phyloP scores from a whole-genome alignment of 306 rosid species.

The Gillenia trifoliata region DNA sequence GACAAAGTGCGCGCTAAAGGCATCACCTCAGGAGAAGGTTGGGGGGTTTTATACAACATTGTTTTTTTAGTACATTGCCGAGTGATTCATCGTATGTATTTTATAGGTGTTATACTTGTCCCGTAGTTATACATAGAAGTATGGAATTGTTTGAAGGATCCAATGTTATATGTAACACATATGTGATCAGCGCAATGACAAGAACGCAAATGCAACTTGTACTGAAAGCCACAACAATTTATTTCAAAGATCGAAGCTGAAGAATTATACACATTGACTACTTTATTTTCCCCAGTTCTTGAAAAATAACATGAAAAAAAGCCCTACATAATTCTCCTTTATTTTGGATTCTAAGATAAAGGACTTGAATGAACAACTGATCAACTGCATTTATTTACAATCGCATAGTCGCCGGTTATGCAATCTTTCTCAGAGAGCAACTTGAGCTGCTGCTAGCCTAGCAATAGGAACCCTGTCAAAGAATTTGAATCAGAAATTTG shows the following conservation, averaged over 20 bases:
- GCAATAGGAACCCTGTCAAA: slow-evolving; percentile 89
- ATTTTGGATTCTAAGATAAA: not conserved
- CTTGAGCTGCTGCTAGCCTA: slow-evolving; percentile 97
- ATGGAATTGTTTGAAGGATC: not conserved
- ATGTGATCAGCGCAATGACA: not conserved
- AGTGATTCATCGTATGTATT: not conserved
- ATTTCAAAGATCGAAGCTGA: not conserved
- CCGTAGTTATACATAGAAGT: not conserved
- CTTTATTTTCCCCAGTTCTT: not conserved
- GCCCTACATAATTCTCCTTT: not conserved
- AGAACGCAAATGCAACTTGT: not conserved
- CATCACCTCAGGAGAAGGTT: too few relatives aligned
- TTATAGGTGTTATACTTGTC: not conserved
- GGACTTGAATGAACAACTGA: not conserved
- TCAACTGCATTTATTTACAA: slow-evolving; percentile 1
- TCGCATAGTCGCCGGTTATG: not conserved
- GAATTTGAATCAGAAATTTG: not conserved
- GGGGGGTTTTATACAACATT: too few relatives aligned
- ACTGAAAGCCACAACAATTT: not conserved
- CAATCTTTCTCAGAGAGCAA: slow-evolving; percentile 34
- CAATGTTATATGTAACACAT: not conserved
- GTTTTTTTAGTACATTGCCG: too few relatives aligned
- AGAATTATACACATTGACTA: not conserved
- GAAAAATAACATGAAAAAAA: not conserved
- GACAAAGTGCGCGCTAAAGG: too few relatives aligned